phyloP scores from a whole-genome alignment of 2,329 filamentous ascomycete genomes.

The Phaeomoniella chlamydospora region DNA sequence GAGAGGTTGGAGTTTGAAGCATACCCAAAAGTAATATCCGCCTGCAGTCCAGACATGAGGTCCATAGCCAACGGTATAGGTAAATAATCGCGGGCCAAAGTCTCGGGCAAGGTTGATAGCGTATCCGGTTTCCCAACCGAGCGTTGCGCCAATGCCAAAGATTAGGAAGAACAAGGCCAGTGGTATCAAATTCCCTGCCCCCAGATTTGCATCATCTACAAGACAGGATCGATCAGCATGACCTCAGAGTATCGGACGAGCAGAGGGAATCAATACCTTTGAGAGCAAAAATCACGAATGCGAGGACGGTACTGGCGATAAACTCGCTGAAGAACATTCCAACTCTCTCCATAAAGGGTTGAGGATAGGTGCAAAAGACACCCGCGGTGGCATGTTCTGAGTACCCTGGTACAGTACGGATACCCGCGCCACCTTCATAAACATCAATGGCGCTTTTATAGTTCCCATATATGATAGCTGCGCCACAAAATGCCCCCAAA shows the following conservation, averaged over 20 bases:
- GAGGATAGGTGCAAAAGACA: conserved; percentile 54
- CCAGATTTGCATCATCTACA: conserved; percentile 33
- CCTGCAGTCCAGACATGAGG: conserved; percentile 43
- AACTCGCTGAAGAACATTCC: conserved; percentile 53
- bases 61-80: conserved; percentile 48
- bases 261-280: no score
- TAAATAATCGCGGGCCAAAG: conserved; percentile 48
- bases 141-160: conserved; percentile 52
- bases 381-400: conserved; percentile 43
- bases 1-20: no score
- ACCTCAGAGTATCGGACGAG: no score
- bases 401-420: conserved; percentile 42
- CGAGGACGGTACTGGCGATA: conserved; percentile 44
- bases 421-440: conserved; percentile 40
- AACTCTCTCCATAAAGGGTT: conserved; percentile 44
- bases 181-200: conserved; percentile 38
- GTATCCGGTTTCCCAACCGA: conserved; percentile 56
- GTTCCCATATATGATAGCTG: conserved; percentile 39
- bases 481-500: conserved; percentile 44
- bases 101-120: conserved; percentile 55
- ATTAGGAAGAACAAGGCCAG: conserved; percentile 51
- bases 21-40: conserved; percentile 52
- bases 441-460: conserved; percentile 43
- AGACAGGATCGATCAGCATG: no score
- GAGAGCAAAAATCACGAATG: conserved; percentile 52